A percentile compares a stretch with the other conserved stretches of the same genome.
phyloP scores from a whole-genome alignment of 768 basidiomycete genomes.

The Lactarius psammicola region DNA sequence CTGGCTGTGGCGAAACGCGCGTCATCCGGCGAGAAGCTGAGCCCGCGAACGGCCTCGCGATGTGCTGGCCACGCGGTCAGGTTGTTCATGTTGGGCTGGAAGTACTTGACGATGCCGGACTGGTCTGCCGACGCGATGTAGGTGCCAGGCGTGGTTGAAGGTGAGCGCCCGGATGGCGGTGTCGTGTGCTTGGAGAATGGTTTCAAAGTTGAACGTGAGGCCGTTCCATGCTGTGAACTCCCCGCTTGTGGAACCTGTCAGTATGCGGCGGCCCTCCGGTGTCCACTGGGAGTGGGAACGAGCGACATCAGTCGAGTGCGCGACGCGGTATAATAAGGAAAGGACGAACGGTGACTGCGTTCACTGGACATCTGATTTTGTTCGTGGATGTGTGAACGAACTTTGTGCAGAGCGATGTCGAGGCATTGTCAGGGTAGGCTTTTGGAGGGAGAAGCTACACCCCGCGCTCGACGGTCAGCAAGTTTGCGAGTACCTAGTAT shows the following conservation, averaged over 20 bases:
- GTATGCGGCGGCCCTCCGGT: slow-evolving; percentile 87
- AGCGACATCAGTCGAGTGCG: slow-evolving; percentile 7
- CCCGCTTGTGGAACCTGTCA: slow-evolving; percentile 95
- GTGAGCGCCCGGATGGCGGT: slow-evolving; percentile 85
- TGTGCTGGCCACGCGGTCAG: slow-evolving; percentile 92
- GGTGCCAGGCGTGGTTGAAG: slow-evolving; percentile 90
- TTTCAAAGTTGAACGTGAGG: slow-evolving; percentile 98
- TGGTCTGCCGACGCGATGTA: slow-evolving; percentile 94
- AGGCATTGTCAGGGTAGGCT: slow-evolving; percentile 87
- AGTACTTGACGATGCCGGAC: slow-evolving; percentile 95
- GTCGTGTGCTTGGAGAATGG: slow-evolving; percentile 98
- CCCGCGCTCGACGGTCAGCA: slow-evolving; percentile 23
- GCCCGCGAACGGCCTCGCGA: slow-evolving; percentile 90
- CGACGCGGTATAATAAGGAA: slow-evolving; percentile 1
- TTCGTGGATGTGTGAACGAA: slow-evolving; percentile 98
- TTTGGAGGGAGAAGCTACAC: slow-evolving; percentile 86
- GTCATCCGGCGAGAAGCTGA: slow-evolving; percentile 92
- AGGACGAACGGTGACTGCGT: slow-evolving; percentile 81
- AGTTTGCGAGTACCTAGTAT: slow-evolving; percentile 19
- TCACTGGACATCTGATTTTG: slow-evolving; percentile 96
- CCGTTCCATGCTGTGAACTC: slow-evolving; percentile 99
- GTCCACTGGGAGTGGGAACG: slow-evolving; percentile 68
- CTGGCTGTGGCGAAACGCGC: slow-evolving; percentile 90
- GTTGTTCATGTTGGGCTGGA: slow-evolving; percentile 99
- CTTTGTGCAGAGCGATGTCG: slow-evolving; percentile 93